Base-by-base conservation (phyloP, 2,329 filamentous ascomycete genomes). In the Fusarium dlaminii region DNA sequence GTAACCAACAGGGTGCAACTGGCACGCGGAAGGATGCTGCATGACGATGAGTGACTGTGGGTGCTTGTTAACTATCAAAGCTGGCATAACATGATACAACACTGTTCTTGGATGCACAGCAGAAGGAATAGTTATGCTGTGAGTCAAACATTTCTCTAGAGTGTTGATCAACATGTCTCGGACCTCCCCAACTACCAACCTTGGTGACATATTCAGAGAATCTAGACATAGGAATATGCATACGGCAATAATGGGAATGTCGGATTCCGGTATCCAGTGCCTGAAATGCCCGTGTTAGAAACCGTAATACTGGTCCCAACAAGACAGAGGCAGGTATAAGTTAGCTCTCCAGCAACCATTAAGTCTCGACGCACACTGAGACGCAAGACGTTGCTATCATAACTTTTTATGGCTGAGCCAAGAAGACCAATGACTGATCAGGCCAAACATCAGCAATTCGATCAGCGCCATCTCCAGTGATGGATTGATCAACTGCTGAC, bases 1-100 rank as follows among this genome's bases (percentile, higher is more conserved):
- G 59, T 66, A 55, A 52, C 62, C 67, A 74, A 68, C 63, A 72
- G 71, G 67, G 63, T 74, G 49, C 37, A 63, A 48, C 52, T 63
- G 55, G 66, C 49, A 61, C 34, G 37, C 63, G 42, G 39, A 52
- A 56, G 43, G 37, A 57, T 59, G 49, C 57, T 62, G 55, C 62
- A 70, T 34, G 39, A 57, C 46, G 65, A 32, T 42, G 49, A n/a
- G 29, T 29, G 39, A 27, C n/a, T 49, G 30, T 27, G 37, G 22
- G 17, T 42, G 48, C 27, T 48, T 43, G n/a, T 37, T 27, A 32
- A 37, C 22, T 37, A 67, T 17, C 29, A 36, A 32, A 39, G 51
- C 51, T 52, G 32, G 32, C 34, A 30, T 18, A 48, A 52, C 27
- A 57, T 18, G 55, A 52, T 54, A 43, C 14, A 45, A 32, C 40